Conservation (phyloP, 805 yeast species). For the Hanseniaspora clermontiae region DNA sequence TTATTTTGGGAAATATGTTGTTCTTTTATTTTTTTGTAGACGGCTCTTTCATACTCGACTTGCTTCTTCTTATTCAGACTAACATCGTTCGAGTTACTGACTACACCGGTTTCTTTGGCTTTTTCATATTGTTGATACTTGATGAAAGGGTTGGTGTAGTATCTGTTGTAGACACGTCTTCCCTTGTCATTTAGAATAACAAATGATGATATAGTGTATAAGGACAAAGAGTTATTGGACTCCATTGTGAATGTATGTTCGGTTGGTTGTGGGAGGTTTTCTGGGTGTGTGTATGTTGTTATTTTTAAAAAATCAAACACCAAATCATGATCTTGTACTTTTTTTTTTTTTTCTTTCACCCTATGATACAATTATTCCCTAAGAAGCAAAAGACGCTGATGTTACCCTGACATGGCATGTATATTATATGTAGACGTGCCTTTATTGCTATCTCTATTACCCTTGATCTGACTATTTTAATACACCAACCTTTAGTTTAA, state of each 20-base stretch:
- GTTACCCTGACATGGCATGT: too few relatives aligned
- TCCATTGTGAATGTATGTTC: neutral
- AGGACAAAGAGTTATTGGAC: conserved; percentile 36
- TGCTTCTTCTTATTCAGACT: conserved; percentile 48
- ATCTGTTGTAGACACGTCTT: conserved; percentile 68
- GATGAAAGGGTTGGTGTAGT: conserved; percentile 56
- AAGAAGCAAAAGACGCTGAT: too few relatives aligned
- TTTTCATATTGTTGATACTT: conserved; percentile 15
- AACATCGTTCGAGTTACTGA: conserved; percentile 18
- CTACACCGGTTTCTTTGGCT: conserved; percentile 20
- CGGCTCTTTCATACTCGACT: conserved; percentile 56
- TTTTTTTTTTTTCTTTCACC: too few relatives aligned
- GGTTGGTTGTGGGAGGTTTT: neutral
- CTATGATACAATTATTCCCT: too few relatives aligned
- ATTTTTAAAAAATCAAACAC: neutral
- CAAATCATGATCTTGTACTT: neutral
- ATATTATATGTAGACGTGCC: too few relatives aligned
- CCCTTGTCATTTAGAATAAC: conserved; percentile 74
- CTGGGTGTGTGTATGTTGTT: neutral
- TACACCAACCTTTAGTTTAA: too few relatives aligned
- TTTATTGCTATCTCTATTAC: too few relatives aligned
- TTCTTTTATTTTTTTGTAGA: conserved; percentile 67
- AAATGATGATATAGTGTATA: conserved; percentile 72
- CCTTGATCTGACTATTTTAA: too few relatives aligned
- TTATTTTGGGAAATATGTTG: conserved; percentile 24